phyloP scores from a whole-genome alignment of 192 early-diverging fungal genomes.

The Coemansia sp. region DNA sequence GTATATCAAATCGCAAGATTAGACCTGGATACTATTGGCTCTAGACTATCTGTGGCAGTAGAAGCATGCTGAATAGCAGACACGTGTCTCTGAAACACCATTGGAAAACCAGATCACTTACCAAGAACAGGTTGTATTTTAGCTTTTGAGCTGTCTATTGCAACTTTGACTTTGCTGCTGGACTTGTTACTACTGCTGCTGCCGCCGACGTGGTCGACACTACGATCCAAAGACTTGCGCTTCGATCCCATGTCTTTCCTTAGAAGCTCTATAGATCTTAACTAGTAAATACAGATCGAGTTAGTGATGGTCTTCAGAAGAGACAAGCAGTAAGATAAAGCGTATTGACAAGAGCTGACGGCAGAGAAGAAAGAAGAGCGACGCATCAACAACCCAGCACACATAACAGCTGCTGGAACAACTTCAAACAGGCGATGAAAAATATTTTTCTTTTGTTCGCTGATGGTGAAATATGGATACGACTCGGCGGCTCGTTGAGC shows the following conservation, averaged over 20 bases:
- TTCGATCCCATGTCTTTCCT: conserved; percentile 29
- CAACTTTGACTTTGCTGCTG: conserved; percentile 18
- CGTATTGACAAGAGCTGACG: background rate
- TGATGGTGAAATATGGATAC: background rate
- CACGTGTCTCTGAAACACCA: background rate
- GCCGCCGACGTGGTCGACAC: background rate
- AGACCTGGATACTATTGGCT: background rate
- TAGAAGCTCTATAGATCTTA: background rate
- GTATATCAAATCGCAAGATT: background rate
- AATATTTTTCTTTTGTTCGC: background rate
- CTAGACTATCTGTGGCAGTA: background rate
- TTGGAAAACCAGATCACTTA: background rate
- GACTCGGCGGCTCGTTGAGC: background rate
- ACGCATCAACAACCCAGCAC: background rate
- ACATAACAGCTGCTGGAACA: background rate
- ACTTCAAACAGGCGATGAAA: background rate
- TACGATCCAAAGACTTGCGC: conserved; percentile 31
- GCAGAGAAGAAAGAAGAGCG: background rate
- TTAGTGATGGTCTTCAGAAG: background rate
- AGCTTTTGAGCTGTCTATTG: conserved; percentile 40
- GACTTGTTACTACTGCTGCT: background rate
- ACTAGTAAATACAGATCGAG: background rate
- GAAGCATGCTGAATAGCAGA: background rate
- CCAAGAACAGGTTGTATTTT: conserved; percentile 43
- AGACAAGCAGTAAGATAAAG: background rate